Percentiles rank a stretch among this genome's conserved stretches.
Conservation (phyloP, 2,329 filamentous ascomycete species). For the Penicillium sp. region DNA sequence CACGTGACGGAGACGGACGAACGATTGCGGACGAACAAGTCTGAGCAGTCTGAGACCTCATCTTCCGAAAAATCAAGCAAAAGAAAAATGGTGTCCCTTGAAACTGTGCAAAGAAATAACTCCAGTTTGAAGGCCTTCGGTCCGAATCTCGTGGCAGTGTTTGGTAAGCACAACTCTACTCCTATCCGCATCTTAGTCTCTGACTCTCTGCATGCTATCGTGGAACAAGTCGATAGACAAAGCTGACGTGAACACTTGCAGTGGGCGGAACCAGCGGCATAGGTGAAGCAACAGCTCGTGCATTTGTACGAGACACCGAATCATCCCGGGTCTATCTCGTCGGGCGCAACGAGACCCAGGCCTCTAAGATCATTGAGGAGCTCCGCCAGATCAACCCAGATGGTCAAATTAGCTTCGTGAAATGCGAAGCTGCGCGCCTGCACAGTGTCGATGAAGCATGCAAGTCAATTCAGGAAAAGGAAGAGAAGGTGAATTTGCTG, state of each 20-base stretch:
- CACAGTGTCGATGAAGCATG: conserved; percentile 54
- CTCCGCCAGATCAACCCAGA: conserved; percentile 45
- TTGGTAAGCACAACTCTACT: conserved; percentile 40
- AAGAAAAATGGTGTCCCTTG: conserved; percentile 12
- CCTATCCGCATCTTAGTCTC: neutral
- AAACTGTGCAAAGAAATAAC: conserved; percentile 7
- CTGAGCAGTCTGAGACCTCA: neutral
- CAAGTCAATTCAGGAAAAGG: conserved; percentile 42
- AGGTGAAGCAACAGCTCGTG: conserved; percentile 24
- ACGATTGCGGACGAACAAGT: neutral
- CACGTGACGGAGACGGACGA: neutral
- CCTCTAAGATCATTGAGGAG: conserved; percentile 44
- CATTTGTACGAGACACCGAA: conserved; percentile 36
- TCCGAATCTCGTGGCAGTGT: conserved; percentile 39
- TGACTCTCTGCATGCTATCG: neutral
- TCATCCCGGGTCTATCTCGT: conserved; percentile 54
- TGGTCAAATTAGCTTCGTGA: conserved; percentile 50
- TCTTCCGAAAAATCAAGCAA: neutral
- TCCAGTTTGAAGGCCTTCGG: conserved; percentile 14
- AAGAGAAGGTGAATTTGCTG: conserved; percentile 29
- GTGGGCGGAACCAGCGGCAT: conserved; percentile 30
- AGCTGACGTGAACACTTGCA: neutral
- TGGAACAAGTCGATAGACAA: neutral
- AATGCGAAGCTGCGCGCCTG: conserved; percentile 52
- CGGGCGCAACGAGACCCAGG: conserved; percentile 44